Conservation (phyloP, 2,329 filamentous ascomycete species). For the Colletotrichum sp. region DNA sequence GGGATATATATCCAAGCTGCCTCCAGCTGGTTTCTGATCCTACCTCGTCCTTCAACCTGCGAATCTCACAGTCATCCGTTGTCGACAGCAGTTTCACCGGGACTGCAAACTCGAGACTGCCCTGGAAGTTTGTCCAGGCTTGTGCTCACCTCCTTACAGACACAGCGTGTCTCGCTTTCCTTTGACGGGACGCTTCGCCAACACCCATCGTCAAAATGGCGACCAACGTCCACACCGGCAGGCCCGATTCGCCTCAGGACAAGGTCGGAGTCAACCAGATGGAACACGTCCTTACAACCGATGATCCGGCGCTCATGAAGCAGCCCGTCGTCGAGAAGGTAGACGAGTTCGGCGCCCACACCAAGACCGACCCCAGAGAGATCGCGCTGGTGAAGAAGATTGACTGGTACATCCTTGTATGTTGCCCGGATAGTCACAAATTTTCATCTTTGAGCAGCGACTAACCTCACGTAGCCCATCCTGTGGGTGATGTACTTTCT, state of each 20-base stretch:
- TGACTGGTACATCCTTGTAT: constrained; percentile 37
- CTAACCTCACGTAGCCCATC: background rate
- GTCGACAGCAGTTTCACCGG: background rate
- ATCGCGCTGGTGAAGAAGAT: constrained; percentile 39
- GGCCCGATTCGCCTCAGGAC: constrained; percentile 4
- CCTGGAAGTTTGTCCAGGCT: background rate
- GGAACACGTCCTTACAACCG: constrained; percentile 4
- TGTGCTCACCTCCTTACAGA: background rate
- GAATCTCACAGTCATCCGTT: background rate
- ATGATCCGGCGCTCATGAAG: constrained; percentile 19
- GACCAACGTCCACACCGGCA: background rate
- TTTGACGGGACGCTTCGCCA: background rate
- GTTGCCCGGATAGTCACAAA: background rate
- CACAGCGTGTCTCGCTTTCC: background rate
- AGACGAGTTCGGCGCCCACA: constrained; percentile 43
- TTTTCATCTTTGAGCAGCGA: no score
- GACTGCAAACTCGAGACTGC: no score
- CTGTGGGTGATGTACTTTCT: constrained; percentile 27
- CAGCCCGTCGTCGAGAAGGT: constrained; percentile 20
- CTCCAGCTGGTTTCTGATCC: background rate
- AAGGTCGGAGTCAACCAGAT: constrained; percentile 15
- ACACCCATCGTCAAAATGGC: background rate
- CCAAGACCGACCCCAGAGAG: constrained; percentile 43
- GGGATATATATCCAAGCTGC: background rate
- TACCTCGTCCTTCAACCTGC: background rate